Base-by-base conservation (phyloP, 2,329 filamentous ascomycete genomes). In the Scytalidium lignicola region DNA sequence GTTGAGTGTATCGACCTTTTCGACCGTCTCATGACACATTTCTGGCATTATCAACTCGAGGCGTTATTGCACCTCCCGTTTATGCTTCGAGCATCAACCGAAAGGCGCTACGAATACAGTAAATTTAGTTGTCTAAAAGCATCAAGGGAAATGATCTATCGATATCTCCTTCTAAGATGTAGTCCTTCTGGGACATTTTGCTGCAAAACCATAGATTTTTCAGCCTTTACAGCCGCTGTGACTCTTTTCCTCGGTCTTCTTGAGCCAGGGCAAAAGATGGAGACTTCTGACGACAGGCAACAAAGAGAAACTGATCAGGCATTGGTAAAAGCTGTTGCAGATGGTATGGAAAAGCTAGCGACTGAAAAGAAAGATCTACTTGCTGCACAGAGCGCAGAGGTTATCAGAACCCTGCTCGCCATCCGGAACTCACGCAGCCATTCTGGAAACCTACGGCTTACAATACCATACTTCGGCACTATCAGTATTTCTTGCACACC, bases 401-500 rank as follows among this genome's bases (percentile, higher is more conserved):
- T 64, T 2, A 58, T 65, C 39, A 58, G 56, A 23, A 57, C 60
- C 15, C 54, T 65, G 3, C 51, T 63, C 1, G 56, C 59, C 10
- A 54, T 58, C 19, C 12, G 15, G 32, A 55, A 60, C 18, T 51
- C 54, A 15, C 43, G 50, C 15, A 51, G 51, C 5, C 43, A 48
- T 17, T 47, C 46, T 7, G 51, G 53, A 8, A 62, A 61, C 46
- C 46, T 64, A 5, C 59, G 58, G 22, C 59, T 65, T 26, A 61
- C 59, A 17, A 64, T 65, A 3, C 62, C 61, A 4, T 64, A 64
- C 44, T 64, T 64, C 32, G 62, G 62, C 7, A 63, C 61, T 2
- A 58, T 65, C 23, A 59, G 44, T 28, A 63, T 64, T 15, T 51
- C 55, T 13, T 55, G 59, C 1, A 51, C 56, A 19, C 43, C 51